Evolutionary conservation across 2,329 filamentous ascomycete species (phyloP).

Genomic region (Alternaria triticina): DNA sequence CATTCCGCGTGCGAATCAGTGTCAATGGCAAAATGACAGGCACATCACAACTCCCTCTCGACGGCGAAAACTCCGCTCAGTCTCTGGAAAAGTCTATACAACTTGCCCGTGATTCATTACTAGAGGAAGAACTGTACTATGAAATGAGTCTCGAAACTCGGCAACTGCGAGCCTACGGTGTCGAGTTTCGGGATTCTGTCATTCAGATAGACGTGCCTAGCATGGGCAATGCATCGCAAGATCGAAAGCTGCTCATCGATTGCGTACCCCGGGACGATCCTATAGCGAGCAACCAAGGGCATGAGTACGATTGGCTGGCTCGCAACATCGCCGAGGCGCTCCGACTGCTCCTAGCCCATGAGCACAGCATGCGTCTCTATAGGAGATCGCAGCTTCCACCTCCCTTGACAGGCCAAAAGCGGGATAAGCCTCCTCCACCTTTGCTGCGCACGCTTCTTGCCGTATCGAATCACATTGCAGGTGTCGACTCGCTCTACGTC

Average conservation of each 20-base stretch:
- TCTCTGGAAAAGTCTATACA: conserved; percentile 72
- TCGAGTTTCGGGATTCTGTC: conserved; percentile 64
- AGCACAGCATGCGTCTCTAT: conserved; percentile 77
- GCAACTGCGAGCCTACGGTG: conserved; percentile 71
- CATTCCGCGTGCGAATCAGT: conserved; percentile 72
- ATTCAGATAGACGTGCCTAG: conserved; percentile 43
- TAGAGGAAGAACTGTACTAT: conserved; percentile 86
- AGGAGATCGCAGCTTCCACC: conserved; percentile 70
- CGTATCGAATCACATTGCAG: conserved; percentile 58
- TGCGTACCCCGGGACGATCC: conserved; percentile 67
- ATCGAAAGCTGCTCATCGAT: conserved; percentile 70
- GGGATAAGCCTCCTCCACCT: conserved; percentile 59
- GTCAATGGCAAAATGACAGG: conserved; percentile 66
- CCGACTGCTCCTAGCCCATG: conserved; percentile 77
- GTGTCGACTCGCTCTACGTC: conserved; percentile 44
- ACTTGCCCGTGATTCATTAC: conserved; percentile 78
- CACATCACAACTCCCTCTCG: conserved; percentile 50
- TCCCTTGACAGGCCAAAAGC: conserved; percentile 60
- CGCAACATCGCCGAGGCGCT: conserved; percentile 71
- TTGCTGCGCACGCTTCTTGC: conserved; percentile 65
- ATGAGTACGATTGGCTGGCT: conserved; percentile 59
- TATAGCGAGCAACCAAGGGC: conserved; percentile 22
- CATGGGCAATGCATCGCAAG: conserved; percentile 42
- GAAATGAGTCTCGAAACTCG: conserved; percentile 86
- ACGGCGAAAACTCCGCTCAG: conserved; percentile 52